phyloP scores from a whole-genome alignment of 192 early-diverging fungal genomes.

The Umbelopsis ramanniana region DNA sequence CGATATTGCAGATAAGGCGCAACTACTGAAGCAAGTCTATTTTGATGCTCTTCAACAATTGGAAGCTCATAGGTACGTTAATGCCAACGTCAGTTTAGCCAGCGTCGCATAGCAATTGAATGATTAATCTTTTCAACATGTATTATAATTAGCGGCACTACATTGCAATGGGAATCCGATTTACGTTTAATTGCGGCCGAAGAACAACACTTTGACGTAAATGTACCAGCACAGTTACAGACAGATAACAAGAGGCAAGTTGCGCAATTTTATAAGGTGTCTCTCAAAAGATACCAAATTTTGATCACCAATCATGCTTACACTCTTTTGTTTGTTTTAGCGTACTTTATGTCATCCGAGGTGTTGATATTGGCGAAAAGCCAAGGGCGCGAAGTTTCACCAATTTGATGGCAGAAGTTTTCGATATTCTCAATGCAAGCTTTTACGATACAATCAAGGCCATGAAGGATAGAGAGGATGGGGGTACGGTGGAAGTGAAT shows the following conservation, averaged over 20 bases:
- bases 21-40: conserved; percentile 1
- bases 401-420: neutral
- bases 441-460: conserved; percentile 10
- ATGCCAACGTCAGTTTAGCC: neutral
- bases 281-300: neutral
- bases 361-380: conserved; percentile 10
- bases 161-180: neutral
- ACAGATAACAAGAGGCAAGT: conserved; percentile 17
- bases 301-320: neutral
- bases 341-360: conserved; percentile 1
- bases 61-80: neutral
- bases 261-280: neutral
- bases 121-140: too few relatives aligned
- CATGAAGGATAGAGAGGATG: conserved; percentile 1
- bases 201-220: conserved; percentile 6
- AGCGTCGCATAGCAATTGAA: too few relatives aligned
- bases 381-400: neutral
- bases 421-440: neutral
- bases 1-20: conserved; percentile 13
- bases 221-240: neutral
- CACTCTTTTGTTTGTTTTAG: neutral
- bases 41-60: conserved; percentile 6
- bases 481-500: neutral
- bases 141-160: too few relatives aligned
- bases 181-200: conserved; percentile 9